Percentiles rank a stretch among this genome's conserved stretches.
Evolutionary conservation across 768 basidiomycete species (phyloP).

Genomic region (Tricholomella constricta): DNA sequence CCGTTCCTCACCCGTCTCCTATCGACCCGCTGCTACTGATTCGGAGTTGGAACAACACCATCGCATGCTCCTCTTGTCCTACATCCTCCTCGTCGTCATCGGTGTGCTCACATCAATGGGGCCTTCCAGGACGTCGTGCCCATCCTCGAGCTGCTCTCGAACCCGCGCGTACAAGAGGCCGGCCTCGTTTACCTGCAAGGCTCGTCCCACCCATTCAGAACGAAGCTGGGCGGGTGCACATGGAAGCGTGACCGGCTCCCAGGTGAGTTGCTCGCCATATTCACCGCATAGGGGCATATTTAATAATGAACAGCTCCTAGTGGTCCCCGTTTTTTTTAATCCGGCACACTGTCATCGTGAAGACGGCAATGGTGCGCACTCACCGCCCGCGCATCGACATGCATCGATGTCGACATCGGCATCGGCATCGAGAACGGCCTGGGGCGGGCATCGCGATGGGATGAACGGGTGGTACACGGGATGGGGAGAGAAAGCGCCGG

Average conservation of each 20-base stretch:
- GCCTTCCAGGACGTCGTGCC: neutral
- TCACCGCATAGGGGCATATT: no score
- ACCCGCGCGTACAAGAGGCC: conserved; percentile 32
- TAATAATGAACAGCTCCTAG: conserved; percentile 10
- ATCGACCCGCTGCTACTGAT: no score
- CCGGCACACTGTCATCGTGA: conserved; percentile 30
- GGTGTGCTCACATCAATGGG: neutral
- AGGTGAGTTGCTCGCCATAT: conserved; percentile 39
- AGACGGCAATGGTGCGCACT: neutral
- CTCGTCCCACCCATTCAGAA: conserved; percentile 40
- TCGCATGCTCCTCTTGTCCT: conserved; percentile 38
- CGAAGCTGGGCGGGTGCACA: conserved; percentile 36
- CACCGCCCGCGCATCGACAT: no score
- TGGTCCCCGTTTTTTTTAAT: conserved; percentile 49
- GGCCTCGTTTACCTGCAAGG: conserved; percentile 63
- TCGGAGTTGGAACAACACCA: conserved; percentile 30
- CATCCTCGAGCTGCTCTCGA: conserved; percentile 36
- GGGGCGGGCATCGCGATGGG: no score
- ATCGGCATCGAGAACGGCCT: no score
- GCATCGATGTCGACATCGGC: no score
- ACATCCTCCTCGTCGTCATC: neutral
- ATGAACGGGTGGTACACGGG: no score
- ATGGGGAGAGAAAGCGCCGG: no score
- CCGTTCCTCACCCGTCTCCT: no score
- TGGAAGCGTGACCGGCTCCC: conserved; percentile 74